Conservation (phyloP, 176 grass and related monocot species). For the Ensete ventricosum region DNA sequence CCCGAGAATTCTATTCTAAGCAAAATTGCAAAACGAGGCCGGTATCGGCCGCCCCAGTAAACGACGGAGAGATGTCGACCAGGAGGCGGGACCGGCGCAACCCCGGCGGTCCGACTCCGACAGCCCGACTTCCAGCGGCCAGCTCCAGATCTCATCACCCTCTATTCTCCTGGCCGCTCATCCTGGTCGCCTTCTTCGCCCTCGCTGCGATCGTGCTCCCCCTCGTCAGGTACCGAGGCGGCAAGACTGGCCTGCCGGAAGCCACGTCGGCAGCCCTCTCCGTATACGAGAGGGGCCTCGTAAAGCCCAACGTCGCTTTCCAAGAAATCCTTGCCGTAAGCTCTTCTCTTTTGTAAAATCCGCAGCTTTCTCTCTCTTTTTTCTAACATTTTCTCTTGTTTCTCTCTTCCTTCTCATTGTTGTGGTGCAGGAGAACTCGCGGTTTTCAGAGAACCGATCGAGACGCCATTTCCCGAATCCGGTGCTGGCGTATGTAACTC, state of each 20-base stretch:
- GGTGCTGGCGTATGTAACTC: slow-evolving; percentile 75
- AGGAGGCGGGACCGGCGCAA: slow-evolving; percentile 65
- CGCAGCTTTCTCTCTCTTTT: neutral
- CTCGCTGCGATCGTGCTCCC: slow-evolving; percentile 26
- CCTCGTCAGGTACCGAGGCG: slow-evolving; percentile 45
- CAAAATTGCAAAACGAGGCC: too few relatives aligned
- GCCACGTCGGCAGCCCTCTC: slow-evolving; percentile 20
- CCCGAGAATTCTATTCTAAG: too few relatives aligned
- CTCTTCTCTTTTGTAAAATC: neutral
- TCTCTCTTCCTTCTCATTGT: neutral
- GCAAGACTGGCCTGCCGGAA: neutral
- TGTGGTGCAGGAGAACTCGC: slow-evolving; percentile 4
- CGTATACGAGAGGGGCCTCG: slow-evolving; percentile 56
- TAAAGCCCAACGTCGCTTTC: slow-evolving; percentile 44
- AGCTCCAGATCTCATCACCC: slow-evolving; percentile 5
- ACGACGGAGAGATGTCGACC: slow-evolving; percentile 30
- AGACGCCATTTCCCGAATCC: slow-evolving; percentile 61
- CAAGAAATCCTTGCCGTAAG: slow-evolving; percentile 65
- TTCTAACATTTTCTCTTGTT: neutral
- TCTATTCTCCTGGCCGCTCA: slow-evolving; percentile 15
- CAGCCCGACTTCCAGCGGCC: neutral
- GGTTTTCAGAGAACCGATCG: slow-evolving; percentile 41
- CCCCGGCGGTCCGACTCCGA: slow-evolving; percentile 6
- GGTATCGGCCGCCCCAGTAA: too few relatives aligned
- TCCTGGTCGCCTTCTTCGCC: slow-evolving; percentile 12